Conservation (phyloP, 1,139 yeast species). For the Suhomyces chickasaworum region DNA sequence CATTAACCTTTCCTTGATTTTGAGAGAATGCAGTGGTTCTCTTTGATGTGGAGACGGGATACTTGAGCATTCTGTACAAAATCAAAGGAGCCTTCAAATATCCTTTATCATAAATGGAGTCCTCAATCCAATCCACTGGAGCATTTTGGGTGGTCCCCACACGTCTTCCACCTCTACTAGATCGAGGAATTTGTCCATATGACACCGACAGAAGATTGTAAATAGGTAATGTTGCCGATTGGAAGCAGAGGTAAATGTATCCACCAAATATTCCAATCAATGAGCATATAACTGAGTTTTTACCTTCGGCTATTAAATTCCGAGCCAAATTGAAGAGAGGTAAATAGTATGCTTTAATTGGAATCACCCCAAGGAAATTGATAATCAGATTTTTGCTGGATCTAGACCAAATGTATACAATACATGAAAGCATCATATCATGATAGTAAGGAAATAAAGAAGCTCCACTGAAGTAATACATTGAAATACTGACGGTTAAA, state of each 20-base stretch:
- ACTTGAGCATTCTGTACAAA: constrained; percentile 35
- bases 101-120: constrained; percentile 45
- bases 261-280: constrained; percentile 56
- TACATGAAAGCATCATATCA: constrained; percentile 50
- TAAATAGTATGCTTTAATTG: constrained; percentile 58
- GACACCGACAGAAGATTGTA: constrained; percentile 50
- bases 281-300: constrained; percentile 39
- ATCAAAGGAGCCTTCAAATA: constrained; percentile 46
- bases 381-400: constrained; percentile 52
- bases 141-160: constrained; percentile 31
- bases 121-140: constrained; percentile 28
- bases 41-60: constrained; percentile 31
- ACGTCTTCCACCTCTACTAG: constrained; percentile 27
- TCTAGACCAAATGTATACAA: constrained; percentile 63
- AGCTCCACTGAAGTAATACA: constrained; percentile 23
- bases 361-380: constrained; percentile 54
- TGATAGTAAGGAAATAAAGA: constrained; percentile 32
- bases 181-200: constrained; percentile 25
- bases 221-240: constrained; percentile 52
- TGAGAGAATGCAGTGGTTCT: constrained; percentile 35
- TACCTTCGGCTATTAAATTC: constrained; percentile 49
- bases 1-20: neutral
- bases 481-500: constrained; percentile 25
- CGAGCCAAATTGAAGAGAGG: constrained; percentile 58
- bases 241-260: constrained; percentile 60